Evolutionary conservation across 345 rosid genomes (phyloP).

Genomic region (Noccaea caerulescens): DNA sequence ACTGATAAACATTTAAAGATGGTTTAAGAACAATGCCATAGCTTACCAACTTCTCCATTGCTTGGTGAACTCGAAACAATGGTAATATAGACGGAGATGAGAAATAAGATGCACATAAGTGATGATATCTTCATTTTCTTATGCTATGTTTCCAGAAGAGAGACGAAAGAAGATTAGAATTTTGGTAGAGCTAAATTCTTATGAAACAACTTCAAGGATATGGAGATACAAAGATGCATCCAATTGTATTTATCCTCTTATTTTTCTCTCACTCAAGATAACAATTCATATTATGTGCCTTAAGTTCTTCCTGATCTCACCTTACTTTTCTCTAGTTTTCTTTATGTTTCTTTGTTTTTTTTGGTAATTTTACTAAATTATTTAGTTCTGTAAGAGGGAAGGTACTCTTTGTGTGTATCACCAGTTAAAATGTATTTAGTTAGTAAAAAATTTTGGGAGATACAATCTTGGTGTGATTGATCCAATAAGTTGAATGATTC

Average conservation of each 20-base stretch:
- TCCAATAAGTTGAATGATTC: slow-evolving; percentile 1
- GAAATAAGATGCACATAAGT: background rate
- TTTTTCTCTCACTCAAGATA: slow-evolving; percentile 22
- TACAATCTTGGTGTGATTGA: slow-evolving; percentile 28
- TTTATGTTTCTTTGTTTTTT: slow-evolving; percentile 22
- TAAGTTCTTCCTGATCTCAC: background rate
- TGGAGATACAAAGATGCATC: background rate
- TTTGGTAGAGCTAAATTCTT: slow-evolving; percentile 8
- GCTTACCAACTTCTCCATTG: slow-evolving; percentile 37
- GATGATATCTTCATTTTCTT: slow-evolving; percentile 29
- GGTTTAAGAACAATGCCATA: slow-evolving; percentile 5
- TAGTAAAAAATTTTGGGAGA: background rate
- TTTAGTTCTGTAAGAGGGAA: background rate
- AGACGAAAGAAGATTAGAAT: background rate
- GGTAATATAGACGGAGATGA: slow-evolving; percentile 19
- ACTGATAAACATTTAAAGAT: background rate
- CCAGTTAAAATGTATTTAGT: background rate
- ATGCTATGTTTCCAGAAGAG: slow-evolving; percentile 2
- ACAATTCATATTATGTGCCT: background rate
- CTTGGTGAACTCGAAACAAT: slow-evolving; percentile 28
- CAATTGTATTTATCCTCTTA: slow-evolving; percentile 18
- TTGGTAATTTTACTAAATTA: background rate
- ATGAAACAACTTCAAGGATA: background rate
- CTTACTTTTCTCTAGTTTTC: slow-evolving; percentile 19
- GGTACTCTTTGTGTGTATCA: slow-evolving; percentile 29